Base-by-base conservation (phyloP, 305 asterid genomes). In the Ajuga reptans region DNA sequence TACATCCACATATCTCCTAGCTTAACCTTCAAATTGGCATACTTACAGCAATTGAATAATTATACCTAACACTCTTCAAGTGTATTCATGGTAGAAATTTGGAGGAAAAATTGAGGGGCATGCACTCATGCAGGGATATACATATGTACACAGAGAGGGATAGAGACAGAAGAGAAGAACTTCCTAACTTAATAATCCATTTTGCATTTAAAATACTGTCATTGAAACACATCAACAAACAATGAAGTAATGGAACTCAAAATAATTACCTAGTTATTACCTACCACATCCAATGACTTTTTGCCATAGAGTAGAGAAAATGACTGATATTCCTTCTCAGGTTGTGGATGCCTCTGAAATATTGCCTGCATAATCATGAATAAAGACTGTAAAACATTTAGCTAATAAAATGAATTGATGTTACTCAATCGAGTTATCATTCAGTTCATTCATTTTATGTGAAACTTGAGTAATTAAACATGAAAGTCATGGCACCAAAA, bases 311-410 rank as follows among this genome's bases (percentile, higher is more conserved):
- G 71, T 70, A 89, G 90, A 76, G 96, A 86, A 79, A 89, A 89
- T 61, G 96, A 86, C 68, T 86, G 96, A 69, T 89, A 86, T 68
- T 89, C 96, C 79, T 85, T 89, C 78, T 89, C 94, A 60, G 96
- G 94, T 54, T 80, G 90, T 61, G 94, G 91, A 81, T 76, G 80
- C 62, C 91, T 83, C 79, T 79, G 88, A 78, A 89, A 89, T 70
- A 71, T 57, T 60, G 77, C 85, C 94, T 84, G 83, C 78, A 73
- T 43, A 75, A 66, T 57, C 71, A 74, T 62, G 59, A 46, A 60
- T 24, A 55, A 12, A 11, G 63, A 49, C 64, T 12, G 14, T 2
- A 9, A 53, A 24, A 66, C 62, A 57, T 59, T 63, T n/a, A 51
- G 49, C 29, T 17, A 49, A 60, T 31, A 69, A 31, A 45, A 39